These are phyloP conservation scores for Fusarium albosuccineum DNA, from an alignment of 2,329 filamentous ascomycete genomes.

Conservation along the genomic window DNA sequence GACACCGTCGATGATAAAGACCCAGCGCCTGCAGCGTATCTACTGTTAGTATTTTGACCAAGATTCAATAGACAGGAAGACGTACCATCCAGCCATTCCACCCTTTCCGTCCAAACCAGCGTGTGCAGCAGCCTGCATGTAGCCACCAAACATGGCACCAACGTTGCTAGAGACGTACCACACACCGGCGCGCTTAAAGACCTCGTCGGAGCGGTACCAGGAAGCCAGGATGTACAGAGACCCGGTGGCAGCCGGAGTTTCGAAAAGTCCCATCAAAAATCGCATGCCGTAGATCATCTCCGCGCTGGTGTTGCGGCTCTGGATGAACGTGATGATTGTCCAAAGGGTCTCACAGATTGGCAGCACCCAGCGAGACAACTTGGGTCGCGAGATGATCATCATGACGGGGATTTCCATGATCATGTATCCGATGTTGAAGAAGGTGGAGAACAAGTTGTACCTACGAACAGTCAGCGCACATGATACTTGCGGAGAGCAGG, in stretches of 20 bases:
- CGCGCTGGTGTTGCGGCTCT: slow-evolving; percentile 15
- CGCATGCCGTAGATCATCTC: slow-evolving; percentile 30
- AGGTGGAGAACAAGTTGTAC: slow-evolving; percentile 43
- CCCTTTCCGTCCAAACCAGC: slow-evolving; percentile 29
- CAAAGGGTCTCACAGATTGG: slow-evolving; percentile 30
- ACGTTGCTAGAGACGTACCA: slow-evolving; percentile 57
- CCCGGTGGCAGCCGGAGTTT: slow-evolving; percentile 37
- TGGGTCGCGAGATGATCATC: slow-evolving; percentile 43
- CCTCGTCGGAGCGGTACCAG: slow-evolving; percentile 52
- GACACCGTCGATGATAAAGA: slow-evolving; percentile 53
- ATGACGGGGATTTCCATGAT: slow-evolving; percentile 44
- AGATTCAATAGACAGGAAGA: neutral
- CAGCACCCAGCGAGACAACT: slow-evolving; percentile 21
- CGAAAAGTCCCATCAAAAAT: slow-evolving; percentile 39
- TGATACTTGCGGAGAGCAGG: neutral
- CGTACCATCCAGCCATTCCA: slow-evolving; percentile 31
- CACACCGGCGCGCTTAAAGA: slow-evolving; percentile 63
- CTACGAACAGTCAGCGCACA: no score
- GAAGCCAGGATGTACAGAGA: slow-evolving; percentile 50
- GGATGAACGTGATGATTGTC: slow-evolving; percentile 27
- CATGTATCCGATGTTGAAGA: slow-evolving; percentile 48
- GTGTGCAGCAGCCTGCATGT: slow-evolving; percentile 38
- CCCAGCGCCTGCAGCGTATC: slow-evolving; percentile 42
- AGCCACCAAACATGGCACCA: slow-evolving; percentile 33
- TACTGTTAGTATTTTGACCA: neutral